Base-by-base conservation (phyloP, 345 rosid genomes). In the Trapa bicornis region DNA sequence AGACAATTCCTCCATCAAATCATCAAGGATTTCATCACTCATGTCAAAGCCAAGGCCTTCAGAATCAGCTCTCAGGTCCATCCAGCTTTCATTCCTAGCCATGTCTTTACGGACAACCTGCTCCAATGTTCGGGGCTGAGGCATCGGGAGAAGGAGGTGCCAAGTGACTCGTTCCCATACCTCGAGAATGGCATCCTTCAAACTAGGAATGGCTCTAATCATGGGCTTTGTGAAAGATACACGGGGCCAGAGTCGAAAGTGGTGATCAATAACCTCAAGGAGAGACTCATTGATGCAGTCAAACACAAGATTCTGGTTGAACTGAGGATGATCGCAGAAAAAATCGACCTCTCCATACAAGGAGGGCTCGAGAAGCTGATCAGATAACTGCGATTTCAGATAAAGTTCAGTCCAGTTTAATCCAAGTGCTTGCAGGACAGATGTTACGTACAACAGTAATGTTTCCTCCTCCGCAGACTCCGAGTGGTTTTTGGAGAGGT, bases 241-340 rank as follows among this genome's bases (percentile, higher is more conserved):
- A 75, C 89, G 84, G 7, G 91, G 93, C 22, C 82, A 83, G 77
- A 79, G 78, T 73, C 88, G 84, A 32, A 80, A 76, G 68, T 81
- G 72, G 60, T 80, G 73, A 38, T 71, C 81, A 47, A 80, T 83
- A 45, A 89, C 75, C 80, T 87, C 92, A 68, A 78, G 61, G 53
- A 94, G 89, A 76, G 80, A 91, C 78, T 94, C 99, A n/a, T 89
- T 87, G 68, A 89, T 84, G 66, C 88, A 83, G 76, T 89, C 91
- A 61, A 86, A 94, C 38, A 91, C 78, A 42, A 91, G 90, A 64
- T 79, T 78, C 66, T 80, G 80, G 36, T 80, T 82, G 7, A 8
- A 65, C 72, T 90, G 86, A 73, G 86, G 83, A 47, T 77, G 77
- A 80, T 79, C 81, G 17, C 85, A 72, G 47, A 72, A 83, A 83